Percentiles rank a stretch among this genome's conserved stretches.
phyloP scores from a whole-genome alignment of 2,329 filamentous ascomycete genomes.

The Aspergillus quadricinctus region DNA sequence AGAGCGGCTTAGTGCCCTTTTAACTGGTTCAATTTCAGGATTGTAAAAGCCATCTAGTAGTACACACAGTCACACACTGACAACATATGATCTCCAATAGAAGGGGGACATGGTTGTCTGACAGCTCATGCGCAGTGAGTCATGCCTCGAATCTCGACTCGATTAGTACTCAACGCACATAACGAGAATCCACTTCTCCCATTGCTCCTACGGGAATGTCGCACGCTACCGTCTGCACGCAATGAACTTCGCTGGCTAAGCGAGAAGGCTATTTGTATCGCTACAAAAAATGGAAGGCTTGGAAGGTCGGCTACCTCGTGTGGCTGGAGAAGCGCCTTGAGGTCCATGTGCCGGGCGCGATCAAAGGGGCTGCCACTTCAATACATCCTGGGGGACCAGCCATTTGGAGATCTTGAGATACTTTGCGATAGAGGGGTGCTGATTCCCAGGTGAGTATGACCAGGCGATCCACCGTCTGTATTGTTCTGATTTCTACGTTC shows the following conservation, averaged over 20 bases:
- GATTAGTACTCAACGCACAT: slow-evolving; percentile 34
- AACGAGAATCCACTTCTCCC: slow-evolving; percentile 35
- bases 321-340: slow-evolving; percentile 30
- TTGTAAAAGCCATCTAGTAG: no score
- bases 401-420: slow-evolving; percentile 80
- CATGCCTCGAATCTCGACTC: slow-evolving; percentile 43
- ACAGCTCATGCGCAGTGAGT: neutral
- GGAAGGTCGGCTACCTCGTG: slow-evolving; percentile 3
- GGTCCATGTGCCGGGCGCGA: slow-evolving; percentile 39
- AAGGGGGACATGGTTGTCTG: neutral
- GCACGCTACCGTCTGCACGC: slow-evolving; percentile 39
- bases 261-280: slow-evolving; percentile 30
- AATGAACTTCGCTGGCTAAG: slow-evolving; percentile 47
- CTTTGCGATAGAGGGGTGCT: slow-evolving; percentile 71
- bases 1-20: no score
- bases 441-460: slow-evolving; percentile 62
- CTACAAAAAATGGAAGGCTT: neutral
- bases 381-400: slow-evolving; percentile 83
- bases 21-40: no score
- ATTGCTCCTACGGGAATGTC: slow-evolving; percentile 41
- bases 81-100: no score
- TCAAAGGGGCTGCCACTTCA: slow-evolving; percentile 73
- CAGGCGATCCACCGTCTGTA: no score
- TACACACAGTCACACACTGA: no score
- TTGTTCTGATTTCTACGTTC: no score